phyloP scores from a whole-genome alignment of 116 monocot species.

The Thalassia testudinum region DNA sequence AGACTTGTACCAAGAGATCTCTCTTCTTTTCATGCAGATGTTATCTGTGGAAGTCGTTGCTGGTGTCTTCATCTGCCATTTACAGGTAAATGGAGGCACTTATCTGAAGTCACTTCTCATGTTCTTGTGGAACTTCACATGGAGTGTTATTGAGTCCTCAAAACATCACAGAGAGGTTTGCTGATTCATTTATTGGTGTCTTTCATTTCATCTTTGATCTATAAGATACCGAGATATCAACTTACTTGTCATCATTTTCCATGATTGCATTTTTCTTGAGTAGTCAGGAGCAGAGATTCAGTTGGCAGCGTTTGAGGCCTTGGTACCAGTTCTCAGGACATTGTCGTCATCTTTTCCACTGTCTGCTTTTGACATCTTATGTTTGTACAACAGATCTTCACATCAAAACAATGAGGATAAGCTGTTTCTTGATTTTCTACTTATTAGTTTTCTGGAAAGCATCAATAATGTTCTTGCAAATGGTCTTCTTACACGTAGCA shows the following conservation, averaged over 20 bases:
- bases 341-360: constrained; percentile 21
- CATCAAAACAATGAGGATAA: constrained; percentile 12
- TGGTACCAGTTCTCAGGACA: constrained; percentile 38
- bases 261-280: constrained; percentile 11
- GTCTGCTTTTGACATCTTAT: constrained; percentile 17
- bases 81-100: constrained; percentile 13
- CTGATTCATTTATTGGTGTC: background rate
- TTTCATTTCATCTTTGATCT: background rate
- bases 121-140: constrained; percentile 55
- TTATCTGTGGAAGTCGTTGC: constrained; percentile 45
- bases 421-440: constrained; percentile 38
- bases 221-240: background rate
- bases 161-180: constrained; percentile 46
- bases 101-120: constrained; percentile 22
- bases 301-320: constrained; percentile 71
- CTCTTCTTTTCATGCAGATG: constrained; percentile 46
- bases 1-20: too few species aligned
- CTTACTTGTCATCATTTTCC: background rate
- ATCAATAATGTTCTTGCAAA: constrained; percentile 50
- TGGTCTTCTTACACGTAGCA: constrained; percentile 56
- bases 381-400: constrained; percentile 12
- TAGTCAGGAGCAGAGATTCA: constrained; percentile 72
- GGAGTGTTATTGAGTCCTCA: constrained; percentile 38
- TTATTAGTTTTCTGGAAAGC: constrained; percentile 42
- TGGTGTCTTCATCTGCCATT: constrained; percentile 33